Base-by-base conservation (phyloP, 257 asterid genomes). In the Marsdenia floribunda region DNA sequence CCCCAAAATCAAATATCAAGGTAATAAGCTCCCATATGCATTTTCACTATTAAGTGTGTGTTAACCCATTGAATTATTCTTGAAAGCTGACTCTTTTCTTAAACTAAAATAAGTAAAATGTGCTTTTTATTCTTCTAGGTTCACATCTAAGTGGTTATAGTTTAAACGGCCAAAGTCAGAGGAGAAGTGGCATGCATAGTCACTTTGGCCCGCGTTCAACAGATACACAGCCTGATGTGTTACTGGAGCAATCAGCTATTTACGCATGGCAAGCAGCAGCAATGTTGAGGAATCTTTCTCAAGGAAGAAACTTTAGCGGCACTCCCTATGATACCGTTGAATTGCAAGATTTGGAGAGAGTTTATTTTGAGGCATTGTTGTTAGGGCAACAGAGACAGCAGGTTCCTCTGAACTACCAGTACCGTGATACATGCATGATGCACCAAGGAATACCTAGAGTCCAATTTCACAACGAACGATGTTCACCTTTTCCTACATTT, bases 331-430 rank as follows among this genome's bases (percentile, higher is more conserved):
- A 84, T 59, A 65, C 50, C 59, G 82, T 79, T 38, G 92, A 88
- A 71, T 66, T 92, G 60, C 90, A 82, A 38, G 88, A 85, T 72
- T 77, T 88, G 76, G 95, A 89, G 84, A 89, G 85, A 75, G 87
- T 93, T 70, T 89, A 87, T 84, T 82, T 85, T 16, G 97, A 90
- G 83, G 85, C 87, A 9, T 80, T 90, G 5, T 80, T 90, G 76
- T 88, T 90, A 78, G 24, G 84, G 57, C 97, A 87, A 60, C 90
- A 90, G 75, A 79, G 75, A 21, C 89, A 82, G 73, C 96, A 86
- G 57, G 84, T 84, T 72, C 89, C 38, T 19, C 73, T 80, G 73
- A 83, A 77, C 65, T 84, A 80, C 57, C 88, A 74, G 79, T 88
- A 75, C 78, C 82, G 76, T 52, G 77, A 68, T 73, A 79, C 85